A percentile compares a stretch with the other conserved stretches of the same genome.
Evolutionary conservation across 1,284 basidiomycete species (phyloP).

Genomic region (Marasmius tenuissimus): DNA sequence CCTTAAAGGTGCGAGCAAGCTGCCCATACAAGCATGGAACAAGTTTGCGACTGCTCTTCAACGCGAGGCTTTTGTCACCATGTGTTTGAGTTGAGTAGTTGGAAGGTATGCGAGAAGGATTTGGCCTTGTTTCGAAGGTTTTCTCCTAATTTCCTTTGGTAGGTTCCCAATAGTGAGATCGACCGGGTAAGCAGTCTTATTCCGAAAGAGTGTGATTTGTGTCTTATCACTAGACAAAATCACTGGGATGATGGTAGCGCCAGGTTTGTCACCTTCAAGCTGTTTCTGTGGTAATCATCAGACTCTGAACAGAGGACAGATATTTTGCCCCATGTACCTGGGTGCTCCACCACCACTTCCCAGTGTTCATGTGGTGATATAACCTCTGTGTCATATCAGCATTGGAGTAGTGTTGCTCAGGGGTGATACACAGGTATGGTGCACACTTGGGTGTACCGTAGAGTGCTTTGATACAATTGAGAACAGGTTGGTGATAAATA

Average conservation of each 20-base stretch:
- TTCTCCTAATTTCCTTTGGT: background rate
- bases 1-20: background rate
- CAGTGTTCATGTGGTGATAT: background rate
- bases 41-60: constrained; percentile 1
- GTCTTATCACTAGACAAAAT: no score
- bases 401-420: no score
- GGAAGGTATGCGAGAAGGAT: constrained; percentile 3
- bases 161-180: background rate
- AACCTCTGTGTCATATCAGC: no score
- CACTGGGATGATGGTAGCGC: background rate
- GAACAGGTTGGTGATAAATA: no score
- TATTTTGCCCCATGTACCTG: background rate
- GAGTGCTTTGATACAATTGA: no score
- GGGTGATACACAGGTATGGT: no score
- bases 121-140: background rate
- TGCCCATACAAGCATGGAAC: constrained; percentile 5
- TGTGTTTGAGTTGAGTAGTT: background rate
- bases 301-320: background rate
- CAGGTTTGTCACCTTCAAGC: background rate
- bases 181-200: background rate
- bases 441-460: no score
- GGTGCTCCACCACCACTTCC: background rate
- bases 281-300: background rate
- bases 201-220: background rate
- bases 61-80: background rate